Base-by-base conservation (phyloP, 495 filamentous ascomycete species). In the Aspergillus leporis region DNA sequence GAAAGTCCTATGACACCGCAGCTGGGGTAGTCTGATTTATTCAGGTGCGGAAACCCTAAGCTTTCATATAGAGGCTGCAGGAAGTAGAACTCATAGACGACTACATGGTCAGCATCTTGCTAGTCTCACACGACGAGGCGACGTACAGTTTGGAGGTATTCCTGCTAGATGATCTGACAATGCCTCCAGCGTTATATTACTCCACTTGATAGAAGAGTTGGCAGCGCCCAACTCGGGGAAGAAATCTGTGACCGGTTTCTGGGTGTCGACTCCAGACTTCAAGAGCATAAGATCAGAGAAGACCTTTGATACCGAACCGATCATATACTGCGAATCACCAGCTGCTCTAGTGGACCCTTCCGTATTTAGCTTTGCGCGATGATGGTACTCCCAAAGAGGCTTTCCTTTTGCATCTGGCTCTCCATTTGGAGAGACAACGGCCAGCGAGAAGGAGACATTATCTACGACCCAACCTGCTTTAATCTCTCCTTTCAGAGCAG, bases 301-400 rank as follows among this genome's bases (percentile, higher is more conserved):
- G 3, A 61, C 50, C 45, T 59, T 65, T 0, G 62, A 65, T 4
- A 65, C 51, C 1, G 62, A 65, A 5, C 62, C 62, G 16, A 65
- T 58, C 51, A 61, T 22, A 23, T 65, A 65, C 46, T 65, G 58
- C 36, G 62, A 53, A 23, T 58, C 55, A 1, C 55, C 59, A 30
- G 51, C 51, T n/a, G 55, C 23, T 4, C 45, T 3, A 6, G 38
- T 5, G 0, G 49, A 30, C 13, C 58, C 55, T 31, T 38, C 49
- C 8, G 47, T 30, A 21, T 61, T 61, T 8, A 55, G 53, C 22
- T 40, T 52, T n/a, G 31, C 58, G 13, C 51, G 62, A n/a, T 65
- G 62, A 36, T 65, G 62, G 40, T 65, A 65, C 21, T 60, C 55
- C 62, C 62, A 65, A 19, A 65, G 21, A 12, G 54, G 57, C 23